Conservation (phyloP, 2,329 filamentous ascomycete genomes). For the Colletotrichum tamarilloi region DNA sequence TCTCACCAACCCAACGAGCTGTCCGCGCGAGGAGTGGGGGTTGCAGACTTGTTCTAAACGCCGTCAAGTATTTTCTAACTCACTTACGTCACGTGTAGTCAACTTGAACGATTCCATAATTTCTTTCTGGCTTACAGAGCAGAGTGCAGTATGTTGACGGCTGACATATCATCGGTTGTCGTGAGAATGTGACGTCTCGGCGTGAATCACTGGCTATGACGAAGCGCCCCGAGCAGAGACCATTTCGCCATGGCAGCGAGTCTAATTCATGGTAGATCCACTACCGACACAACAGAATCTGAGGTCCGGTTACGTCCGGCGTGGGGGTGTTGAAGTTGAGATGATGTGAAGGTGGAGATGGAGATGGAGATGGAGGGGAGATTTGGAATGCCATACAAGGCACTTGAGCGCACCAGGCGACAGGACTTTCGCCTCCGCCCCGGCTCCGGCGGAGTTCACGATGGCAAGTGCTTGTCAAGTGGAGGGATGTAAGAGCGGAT, state of each 20-base stretch:
- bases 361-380: neutral
- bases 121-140: constrained; percentile 21
- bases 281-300: no score
- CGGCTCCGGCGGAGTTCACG: neutral
- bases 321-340: neutral
- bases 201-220: neutral
- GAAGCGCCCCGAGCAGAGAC: neutral
- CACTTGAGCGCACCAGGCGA: neutral
- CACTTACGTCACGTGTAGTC: neutral
- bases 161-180: constrained; percentile 16
- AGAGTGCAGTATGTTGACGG: constrained; percentile 13
- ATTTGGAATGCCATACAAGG: neutral
- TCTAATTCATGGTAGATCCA: neutral
- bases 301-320: neutral
- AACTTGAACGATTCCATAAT: neutral
- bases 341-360: neutral
- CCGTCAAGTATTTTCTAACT: neutral
- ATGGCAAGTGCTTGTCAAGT: neutral
- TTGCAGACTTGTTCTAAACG: neutral
- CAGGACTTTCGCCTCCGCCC: neutral
- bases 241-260: neutral
- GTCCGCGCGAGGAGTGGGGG: no score
- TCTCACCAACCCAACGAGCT: neutral
- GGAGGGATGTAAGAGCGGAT: neutral
- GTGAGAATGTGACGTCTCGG: neutral